phyloP scores from a whole-genome alignment of 768 basidiomycete genomes.

The Pisolithus microcarpus region DNA sequence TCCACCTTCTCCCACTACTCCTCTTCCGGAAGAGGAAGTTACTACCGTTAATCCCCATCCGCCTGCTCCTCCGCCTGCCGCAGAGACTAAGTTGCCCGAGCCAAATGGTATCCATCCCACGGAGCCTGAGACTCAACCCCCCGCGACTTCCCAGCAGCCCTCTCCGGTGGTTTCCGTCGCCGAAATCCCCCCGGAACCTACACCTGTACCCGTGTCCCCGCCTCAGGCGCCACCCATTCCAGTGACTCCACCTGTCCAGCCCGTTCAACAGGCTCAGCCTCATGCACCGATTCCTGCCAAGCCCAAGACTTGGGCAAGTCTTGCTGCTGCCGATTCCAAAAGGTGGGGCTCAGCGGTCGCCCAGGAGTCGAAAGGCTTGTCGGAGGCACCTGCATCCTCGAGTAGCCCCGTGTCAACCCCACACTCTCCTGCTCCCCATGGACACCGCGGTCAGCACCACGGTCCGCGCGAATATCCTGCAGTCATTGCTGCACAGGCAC shows the following conservation, averaged over 20 bases:
- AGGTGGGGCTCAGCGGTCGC: constrained; percentile 85
- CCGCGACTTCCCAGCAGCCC: constrained; percentile 17
- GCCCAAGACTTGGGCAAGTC: constrained; percentile 84
- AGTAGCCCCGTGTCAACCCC: constrained; percentile 35
- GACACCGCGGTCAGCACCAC: constrained; percentile 29
- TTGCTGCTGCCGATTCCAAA: constrained; percentile 75
- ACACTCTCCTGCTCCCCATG: constrained; percentile 27
- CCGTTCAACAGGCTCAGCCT: constrained; percentile 24
- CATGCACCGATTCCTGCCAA: constrained; percentile 35
- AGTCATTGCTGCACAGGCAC: constrained; percentile 48
- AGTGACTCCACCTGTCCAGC: constrained; percentile 19
- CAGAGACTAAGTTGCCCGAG: constrained; percentile 37
- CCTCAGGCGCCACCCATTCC: constrained; percentile 21
- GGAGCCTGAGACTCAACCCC: constrained; percentile 27
- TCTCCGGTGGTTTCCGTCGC: constrained; percentile 21
- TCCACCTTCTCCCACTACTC: constrained; percentile 11
- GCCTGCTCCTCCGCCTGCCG: constrained; percentile 28
- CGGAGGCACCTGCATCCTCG: constrained; percentile 46
- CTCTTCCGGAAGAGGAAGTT: constrained; percentile 31
- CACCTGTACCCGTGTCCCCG: constrained; percentile 20
- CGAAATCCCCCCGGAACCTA: constrained; percentile 23
- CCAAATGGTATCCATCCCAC: constrained; percentile 34
- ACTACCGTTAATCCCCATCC: constrained; percentile 29
- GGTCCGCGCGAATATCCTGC: constrained; percentile 38
- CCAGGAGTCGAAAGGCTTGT: constrained; percentile 68